Evolutionary conservation across 768 basidiomycete genomes (phyloP).

Genomic region (Panellus pusillus): DNA sequence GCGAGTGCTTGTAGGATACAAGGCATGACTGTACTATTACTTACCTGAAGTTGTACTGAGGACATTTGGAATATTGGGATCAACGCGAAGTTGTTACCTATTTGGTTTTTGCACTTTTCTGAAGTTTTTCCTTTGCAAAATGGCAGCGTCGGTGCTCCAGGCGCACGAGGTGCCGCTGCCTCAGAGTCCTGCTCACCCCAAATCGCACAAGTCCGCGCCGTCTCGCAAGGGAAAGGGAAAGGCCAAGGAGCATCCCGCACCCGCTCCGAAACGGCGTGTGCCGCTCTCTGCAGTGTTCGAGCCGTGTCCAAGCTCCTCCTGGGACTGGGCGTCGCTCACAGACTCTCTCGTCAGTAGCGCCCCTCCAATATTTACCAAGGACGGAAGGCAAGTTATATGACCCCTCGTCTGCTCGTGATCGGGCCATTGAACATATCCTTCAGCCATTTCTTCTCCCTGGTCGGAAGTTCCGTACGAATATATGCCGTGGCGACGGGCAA

Average conservation of each 20-base stretch:
- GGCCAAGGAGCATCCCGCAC: conserved; percentile 35
- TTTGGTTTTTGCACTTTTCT: no score
- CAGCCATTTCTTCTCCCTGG: conserved; percentile 89
- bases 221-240: conserved; percentile 52
- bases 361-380: conserved; percentile 82
- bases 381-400: conserved; percentile 64
- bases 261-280: conserved; percentile 25
- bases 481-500: conserved; percentile 77
- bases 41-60: no score
- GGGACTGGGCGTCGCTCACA: conserved; percentile 73
- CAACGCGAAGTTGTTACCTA: no score
- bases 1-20: conserved; percentile 62
- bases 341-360: conserved; percentile 63
- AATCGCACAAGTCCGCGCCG: conserved; percentile 21
- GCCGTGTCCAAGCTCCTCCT: conserved; percentile 33
- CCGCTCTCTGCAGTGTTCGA: conserved; percentile 8
- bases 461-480: conserved; percentile 81
- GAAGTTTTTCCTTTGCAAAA: conserved; percentile 32
- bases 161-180: conserved; percentile 36
- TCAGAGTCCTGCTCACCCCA: conserved; percentile 25
- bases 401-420: conserved; percentile 15
- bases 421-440: conserved; percentile 5
- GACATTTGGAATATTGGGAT: neutral
- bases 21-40: conserved; percentile 29
- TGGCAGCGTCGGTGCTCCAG: conserved; percentile 46